A percentile compares a stretch with the other conserved stretches of the same genome.
Conservation (phyloP, 768 basidiomycete species). For the Lactarius psammicola region DNA sequence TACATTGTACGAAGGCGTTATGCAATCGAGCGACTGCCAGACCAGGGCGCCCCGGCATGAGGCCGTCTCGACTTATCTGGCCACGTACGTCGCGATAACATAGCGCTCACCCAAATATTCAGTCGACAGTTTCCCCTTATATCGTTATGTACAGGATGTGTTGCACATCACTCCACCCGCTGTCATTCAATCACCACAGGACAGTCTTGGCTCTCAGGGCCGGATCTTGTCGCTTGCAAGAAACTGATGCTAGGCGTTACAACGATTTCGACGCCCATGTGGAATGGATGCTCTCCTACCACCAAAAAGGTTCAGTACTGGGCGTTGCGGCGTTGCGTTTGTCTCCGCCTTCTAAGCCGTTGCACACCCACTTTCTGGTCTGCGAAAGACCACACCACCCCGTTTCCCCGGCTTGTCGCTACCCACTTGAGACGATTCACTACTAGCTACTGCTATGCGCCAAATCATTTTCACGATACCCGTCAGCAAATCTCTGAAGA, state of each 20-base stretch:
- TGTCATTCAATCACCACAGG: slow-evolving; percentile 27
- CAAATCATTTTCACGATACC: neutral
- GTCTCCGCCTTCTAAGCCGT: too few species aligned
- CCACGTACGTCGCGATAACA: slow-evolving; percentile 5
- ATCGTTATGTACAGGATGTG: neutral
- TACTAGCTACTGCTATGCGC: neutral
- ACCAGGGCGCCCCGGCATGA: slow-evolving; percentile 75
- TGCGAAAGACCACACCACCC: too few species aligned
- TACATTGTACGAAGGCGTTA: slow-evolving; percentile 92
- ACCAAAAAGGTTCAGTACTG: neutral
- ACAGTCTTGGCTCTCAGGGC: neutral
- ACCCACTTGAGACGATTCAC: neutral
- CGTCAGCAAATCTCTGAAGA: neutral
- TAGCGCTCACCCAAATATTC: neutral
- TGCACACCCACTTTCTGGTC: too few species aligned
- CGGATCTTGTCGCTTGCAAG: neutral
- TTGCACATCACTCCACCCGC: neutral
- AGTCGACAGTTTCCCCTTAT: neutral
- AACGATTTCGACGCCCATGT: neutral
- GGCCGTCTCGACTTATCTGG: neutral
- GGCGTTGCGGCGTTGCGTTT: neutral
- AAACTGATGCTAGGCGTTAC: neutral
- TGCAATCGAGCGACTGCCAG: slow-evolving; percentile 92
- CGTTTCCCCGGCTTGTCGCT: neutral
- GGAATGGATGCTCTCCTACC: neutral